Conservation (phyloP, 2,329 filamentous ascomycete genomes). For the Trichoderma lentiforme region DNA sequence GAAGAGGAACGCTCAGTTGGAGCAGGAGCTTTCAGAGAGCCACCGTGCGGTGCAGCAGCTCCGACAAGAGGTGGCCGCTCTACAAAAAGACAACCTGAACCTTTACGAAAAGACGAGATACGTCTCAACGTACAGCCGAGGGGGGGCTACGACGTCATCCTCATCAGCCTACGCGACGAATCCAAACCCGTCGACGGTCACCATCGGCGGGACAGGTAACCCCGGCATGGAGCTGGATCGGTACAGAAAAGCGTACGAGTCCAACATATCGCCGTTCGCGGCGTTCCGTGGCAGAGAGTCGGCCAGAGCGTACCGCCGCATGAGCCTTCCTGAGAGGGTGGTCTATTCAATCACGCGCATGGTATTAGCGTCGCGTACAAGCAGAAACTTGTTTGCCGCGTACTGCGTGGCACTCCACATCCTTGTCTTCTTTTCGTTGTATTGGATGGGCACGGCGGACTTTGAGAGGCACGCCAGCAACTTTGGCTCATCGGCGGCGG, state of each 20-base stretch:
- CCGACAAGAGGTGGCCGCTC: conserved; percentile 81
- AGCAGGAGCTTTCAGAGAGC: conserved; percentile 81
- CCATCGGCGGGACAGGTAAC: conserved; percentile 51
- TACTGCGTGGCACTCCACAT: conserved; percentile 90
- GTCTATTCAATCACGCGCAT: conserved; percentile 89
- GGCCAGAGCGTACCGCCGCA: conserved; percentile 82
- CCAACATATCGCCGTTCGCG: conserved; percentile 91
- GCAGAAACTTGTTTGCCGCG: conserved; percentile 87
- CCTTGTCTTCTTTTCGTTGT: conserved; percentile 81
- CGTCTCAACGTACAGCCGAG: conserved; percentile 85
- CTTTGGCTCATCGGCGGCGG: conserved; percentile 48
- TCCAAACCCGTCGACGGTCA: conserved; percentile 71
- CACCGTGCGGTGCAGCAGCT: conserved; percentile 81
- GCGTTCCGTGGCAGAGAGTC: conserved; percentile 94
- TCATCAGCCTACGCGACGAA: conserved; percentile 66
- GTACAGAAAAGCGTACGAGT: conserved; percentile 90
- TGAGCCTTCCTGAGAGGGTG: conserved; percentile 85
- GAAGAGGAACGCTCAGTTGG: conserved; percentile 87
- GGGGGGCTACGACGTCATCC: conserved; percentile 56
- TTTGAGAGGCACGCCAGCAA: conserved; percentile 59
- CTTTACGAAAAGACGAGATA: conserved; percentile 98
- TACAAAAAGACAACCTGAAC: conserved; percentile 94
- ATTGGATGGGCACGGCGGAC: conserved; percentile 72
- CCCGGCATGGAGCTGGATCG: conserved; percentile 72
- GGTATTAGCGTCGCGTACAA: conserved; percentile 84